A percentile compares a stretch with the other conserved stretches of the same genome.
Evolutionary conservation across 2,329 filamentous ascomycete species (phyloP).

Genomic region (Onygena corvina): DNA sequence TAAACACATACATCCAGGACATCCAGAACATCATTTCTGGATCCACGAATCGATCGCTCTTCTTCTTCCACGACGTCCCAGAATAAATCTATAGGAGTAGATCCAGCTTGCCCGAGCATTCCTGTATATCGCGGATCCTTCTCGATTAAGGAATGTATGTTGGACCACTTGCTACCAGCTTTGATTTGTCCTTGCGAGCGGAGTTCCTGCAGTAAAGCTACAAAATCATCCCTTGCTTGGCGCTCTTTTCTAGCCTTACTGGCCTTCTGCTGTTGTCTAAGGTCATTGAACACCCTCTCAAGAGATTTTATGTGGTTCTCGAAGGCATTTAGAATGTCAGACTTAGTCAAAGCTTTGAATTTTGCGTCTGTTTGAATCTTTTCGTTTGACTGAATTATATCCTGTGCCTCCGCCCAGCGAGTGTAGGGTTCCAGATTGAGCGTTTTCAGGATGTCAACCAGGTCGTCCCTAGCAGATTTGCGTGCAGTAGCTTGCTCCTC

Average conservation of each 20-base stretch:
- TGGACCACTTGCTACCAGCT: constrained; percentile 79
- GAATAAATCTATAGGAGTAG: constrained; percentile 79
- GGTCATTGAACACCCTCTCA: constrained; percentile 83
- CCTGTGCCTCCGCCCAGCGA: constrained; percentile 82
- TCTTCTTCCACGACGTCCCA: constrained; percentile 94
- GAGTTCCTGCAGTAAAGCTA: constrained; percentile 61
- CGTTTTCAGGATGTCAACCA: constrained; percentile 63
- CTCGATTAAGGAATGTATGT: constrained; percentile 61
- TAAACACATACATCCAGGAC: constrained; percentile 58
- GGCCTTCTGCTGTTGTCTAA: constrained; percentile 75
- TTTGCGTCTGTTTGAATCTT: constrained; percentile 70
- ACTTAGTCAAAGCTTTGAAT: constrained; percentile 73
- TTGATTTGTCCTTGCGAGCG: constrained; percentile 68
- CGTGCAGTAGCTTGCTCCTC: constrained; percentile 62
- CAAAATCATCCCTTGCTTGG: constrained; percentile 71
- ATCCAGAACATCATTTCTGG: constrained; percentile 73
- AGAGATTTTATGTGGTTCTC: constrained; percentile 89
- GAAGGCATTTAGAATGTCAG: constrained; percentile 84
- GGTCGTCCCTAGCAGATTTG: constrained; percentile 71
- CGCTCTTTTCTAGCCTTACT: constrained; percentile 70
- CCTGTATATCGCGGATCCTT: constrained; percentile 70
- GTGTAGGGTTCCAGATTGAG: constrained; percentile 86
- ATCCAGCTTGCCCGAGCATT: constrained; percentile 74
- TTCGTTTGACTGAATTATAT: constrained; percentile 63
- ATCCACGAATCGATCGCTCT: constrained; percentile 69